phyloP scores from a whole-genome alignment of 768 basidiomycete genomes.

The Tricholoma hemisulphureum region DNA sequence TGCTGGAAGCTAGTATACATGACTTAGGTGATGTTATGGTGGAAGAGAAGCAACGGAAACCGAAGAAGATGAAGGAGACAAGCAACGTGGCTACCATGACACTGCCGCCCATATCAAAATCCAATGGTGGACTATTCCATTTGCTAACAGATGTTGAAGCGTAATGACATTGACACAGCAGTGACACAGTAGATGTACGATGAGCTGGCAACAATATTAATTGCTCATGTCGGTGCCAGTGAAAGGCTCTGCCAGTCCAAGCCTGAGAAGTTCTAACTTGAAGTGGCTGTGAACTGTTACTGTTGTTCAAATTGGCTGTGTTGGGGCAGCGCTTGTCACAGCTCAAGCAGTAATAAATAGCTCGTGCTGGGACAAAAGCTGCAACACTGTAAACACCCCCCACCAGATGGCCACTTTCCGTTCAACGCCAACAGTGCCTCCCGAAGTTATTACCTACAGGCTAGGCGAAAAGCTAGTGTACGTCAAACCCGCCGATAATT shows the following conservation, averaged over 20 bases:
- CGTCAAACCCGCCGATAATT: slow-evolving; percentile 43
- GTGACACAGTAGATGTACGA: no score
- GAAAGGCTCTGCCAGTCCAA: no score
- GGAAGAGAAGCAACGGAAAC: slow-evolving; percentile 46
- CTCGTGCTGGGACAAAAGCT: no score
- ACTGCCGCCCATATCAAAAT: slow-evolving; percentile 1
- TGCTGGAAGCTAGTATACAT: slow-evolving; percentile 49
- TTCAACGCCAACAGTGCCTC: slow-evolving; percentile 22
- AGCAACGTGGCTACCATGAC: not conserved
- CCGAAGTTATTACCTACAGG: slow-evolving; percentile 54
- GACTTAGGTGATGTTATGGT: slow-evolving; percentile 50
- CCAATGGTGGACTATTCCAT: slow-evolving; percentile 34
- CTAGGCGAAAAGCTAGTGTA: slow-evolving; percentile 45
- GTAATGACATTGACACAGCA: slow-evolving; percentile 18
- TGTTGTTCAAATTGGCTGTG: no score
- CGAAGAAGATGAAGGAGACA: slow-evolving; percentile 31
- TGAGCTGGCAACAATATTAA: no score
- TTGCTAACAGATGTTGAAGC: slow-evolving; percentile 41
- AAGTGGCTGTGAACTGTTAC: no score
- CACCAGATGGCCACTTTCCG: slow-evolving; percentile 21
- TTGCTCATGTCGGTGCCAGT: no score
- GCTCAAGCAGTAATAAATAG: no score
- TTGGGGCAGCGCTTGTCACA: no score
- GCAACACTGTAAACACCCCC: no score
- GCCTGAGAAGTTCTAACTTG: no score